Evolutionary conservation across 1,139 yeast species (phyloP).

Genomic region (Tardiomyces blankii): DNA sequence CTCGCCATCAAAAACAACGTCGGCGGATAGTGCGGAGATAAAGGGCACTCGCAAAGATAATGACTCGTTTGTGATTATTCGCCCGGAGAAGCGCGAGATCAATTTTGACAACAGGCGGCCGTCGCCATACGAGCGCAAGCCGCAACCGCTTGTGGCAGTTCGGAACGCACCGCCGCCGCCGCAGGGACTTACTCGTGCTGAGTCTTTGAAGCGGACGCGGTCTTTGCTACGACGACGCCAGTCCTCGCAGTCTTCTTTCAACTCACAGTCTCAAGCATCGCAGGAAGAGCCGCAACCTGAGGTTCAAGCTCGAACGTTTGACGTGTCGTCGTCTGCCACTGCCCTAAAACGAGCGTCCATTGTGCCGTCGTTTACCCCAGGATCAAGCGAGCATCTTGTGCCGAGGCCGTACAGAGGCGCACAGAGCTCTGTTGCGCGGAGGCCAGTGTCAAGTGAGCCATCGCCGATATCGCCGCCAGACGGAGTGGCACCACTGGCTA

Average conservation of each 20-base stretch:
- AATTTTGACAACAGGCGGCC: constrained; percentile 62
- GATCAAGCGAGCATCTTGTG: background rate
- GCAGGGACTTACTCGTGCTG: constrained; percentile 15
- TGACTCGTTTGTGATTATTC: background rate
- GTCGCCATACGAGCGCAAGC: constrained; percentile 47
- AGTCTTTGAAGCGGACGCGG: constrained; percentile 8
- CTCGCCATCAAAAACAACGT: background rate
- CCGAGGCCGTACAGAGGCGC: constrained; percentile 1
- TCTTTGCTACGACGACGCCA: background rate
- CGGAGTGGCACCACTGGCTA: no score
- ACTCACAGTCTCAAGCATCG: background rate
- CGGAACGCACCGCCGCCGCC: constrained; percentile 75
- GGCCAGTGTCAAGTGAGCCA: background rate
- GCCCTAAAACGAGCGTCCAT: background rate
- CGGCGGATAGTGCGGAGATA: background rate
- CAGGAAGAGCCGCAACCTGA: no score
- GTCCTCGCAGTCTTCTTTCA: background rate
- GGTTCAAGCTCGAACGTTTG: no score
- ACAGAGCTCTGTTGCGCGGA: background rate
- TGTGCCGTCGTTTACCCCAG: constrained; percentile 1
- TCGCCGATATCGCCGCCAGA: background rate
- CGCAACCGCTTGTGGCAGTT: constrained; percentile 39
- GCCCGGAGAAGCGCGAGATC: constrained; percentile 36
- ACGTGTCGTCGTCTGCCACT: background rate
- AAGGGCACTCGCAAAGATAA: background rate